Conservation (phyloP, 2,329 filamentous ascomycete genomes). For the Drechslera avenae region DNA sequence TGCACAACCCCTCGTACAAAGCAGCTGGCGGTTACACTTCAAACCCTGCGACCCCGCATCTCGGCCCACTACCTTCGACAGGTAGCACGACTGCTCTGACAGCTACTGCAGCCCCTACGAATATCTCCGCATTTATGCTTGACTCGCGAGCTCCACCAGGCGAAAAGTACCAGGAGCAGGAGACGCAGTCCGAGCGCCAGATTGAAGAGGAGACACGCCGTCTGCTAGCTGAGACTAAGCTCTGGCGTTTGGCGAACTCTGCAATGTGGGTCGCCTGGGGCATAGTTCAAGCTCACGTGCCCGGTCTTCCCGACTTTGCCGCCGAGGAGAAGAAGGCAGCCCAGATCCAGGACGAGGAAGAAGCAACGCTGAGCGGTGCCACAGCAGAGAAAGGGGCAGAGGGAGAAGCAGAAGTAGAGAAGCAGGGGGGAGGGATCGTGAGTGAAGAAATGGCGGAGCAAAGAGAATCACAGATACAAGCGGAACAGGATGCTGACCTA, state of each 20-base stretch:
- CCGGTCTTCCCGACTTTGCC: constrained; percentile 66
- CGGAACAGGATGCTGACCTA: constrained; percentile 34
- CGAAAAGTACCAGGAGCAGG: constrained; percentile 40
- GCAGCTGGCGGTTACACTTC: constrained; percentile 59
- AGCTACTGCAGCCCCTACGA: constrained; percentile 41
- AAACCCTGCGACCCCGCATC: constrained; percentile 48
- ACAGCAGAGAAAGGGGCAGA: constrained; percentile 27
- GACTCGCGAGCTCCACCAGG: constrained; percentile 59
- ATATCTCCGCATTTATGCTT: constrained; percentile 73
- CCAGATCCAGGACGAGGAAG: constrained; percentile 20
- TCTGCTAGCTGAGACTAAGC: constrained; percentile 75
- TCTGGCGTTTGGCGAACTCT: constrained; percentile 88
- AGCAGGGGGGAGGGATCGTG: constrained; percentile 33
- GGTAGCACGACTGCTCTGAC: constrained; percentile 42
- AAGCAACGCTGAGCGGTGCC: constrained; percentile 35
- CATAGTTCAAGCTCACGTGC: constrained; percentile 89
- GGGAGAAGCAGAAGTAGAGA: constrained; percentile 26
- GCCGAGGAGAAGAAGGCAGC: constrained; percentile 22
- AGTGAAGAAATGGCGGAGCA: constrained; percentile 31
- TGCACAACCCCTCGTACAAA: constrained; percentile 73
- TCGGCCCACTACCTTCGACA: constrained; percentile 37
- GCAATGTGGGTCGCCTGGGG: constrained; percentile 96
- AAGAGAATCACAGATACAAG: constrained; percentile 30
- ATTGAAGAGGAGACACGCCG: constrained; percentile 71
- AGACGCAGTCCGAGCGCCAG: constrained; percentile 62